Base-by-base conservation (phyloP, 2,329 filamentous ascomycete species). In the Fusarium veterinarium region DNA sequence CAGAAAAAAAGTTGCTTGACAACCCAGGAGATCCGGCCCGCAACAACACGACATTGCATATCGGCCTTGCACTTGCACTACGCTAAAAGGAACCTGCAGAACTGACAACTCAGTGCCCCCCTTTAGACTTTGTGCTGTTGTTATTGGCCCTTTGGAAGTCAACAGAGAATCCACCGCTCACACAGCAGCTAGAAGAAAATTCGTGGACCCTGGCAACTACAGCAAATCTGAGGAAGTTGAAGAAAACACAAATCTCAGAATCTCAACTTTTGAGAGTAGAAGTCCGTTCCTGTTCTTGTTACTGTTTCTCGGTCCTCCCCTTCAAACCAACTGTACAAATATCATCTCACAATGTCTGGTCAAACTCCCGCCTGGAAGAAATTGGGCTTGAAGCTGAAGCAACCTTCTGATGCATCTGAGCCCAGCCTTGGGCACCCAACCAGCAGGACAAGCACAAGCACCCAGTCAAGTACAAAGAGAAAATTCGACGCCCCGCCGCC, bases 331-430 rank as follows among this genome's bases (percentile, higher is more conserved):
- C 49, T 38, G 52, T 64, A 45, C 28, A 67, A 40, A 58, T 55
- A 53, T 46, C 65, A 60, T 72, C 53, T 74, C 75, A 81, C 76
- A 79, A 86, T 86, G 83, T 84, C 83, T 75, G 79, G 83, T 79
- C 83, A 83, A 75, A 83, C 87, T 70, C 88, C 88, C 64, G 88
- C 88, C 72, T 90, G 88, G 88, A 90, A 90, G 79, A 86, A 87
- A 84, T 86, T 90, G 84, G 88, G 89, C 81, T 86, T 90, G 79
- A 89, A 89, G 84, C 88, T 90, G 81, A 90, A 90, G 81, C 78
- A 80, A 70, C 75, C 77, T 63, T 76, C 78, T 73, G 77, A 78
- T 74, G 77, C 75, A 75, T 74, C 78, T 56, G 80, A 79, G 62
- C 72, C 78, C 73, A 76, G 75, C 74, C 80, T 82, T 82, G 81